Percentiles rank a stretch among this genome's conserved stretches.
Evolutionary conservation across 2,329 filamentous ascomycete species (phyloP).

Genomic region (Botrytis aclada): DNA sequence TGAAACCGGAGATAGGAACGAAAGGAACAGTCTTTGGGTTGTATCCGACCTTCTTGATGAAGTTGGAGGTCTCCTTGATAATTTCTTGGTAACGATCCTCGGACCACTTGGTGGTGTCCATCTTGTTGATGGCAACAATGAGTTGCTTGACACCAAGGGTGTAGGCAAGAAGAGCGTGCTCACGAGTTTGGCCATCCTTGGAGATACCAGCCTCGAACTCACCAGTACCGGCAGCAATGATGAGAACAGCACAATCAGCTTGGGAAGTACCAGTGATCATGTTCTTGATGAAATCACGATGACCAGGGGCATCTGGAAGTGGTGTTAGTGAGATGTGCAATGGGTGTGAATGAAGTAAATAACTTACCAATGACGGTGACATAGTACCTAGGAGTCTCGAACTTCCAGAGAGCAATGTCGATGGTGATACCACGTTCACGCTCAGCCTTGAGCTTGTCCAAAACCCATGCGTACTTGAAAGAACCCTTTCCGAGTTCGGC

Average conservation of each 20-base stretch:
- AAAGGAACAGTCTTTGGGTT: constrained; percentile 98
- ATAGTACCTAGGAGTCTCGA: constrained; percentile 97
- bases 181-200: constrained; percentile 99
- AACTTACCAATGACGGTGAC: constrained; percentile 92
- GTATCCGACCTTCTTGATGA: constrained; percentile 99
- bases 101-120: constrained; percentile 99
- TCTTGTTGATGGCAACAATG: constrained; percentile 99
- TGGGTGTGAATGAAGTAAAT: background rate
- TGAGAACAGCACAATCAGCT: constrained; percentile 99
- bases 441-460: constrained; percentile 99
- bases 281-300: constrained; percentile 99
- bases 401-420: constrained; percentile 99
- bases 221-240: constrained; percentile 99
- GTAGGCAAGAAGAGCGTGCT: constrained; percentile 99
- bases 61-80: constrained; percentile 99
- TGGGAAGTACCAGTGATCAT: constrained; percentile 99
- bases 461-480: constrained; percentile 99
- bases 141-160: constrained; percentile 99
- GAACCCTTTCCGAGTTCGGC: constrained; percentile 99
- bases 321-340: constrained; percentile 5
- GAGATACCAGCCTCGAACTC: constrained; percentile 99
- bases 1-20: constrained; percentile 99
- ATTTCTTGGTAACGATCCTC: constrained; percentile 97
- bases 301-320: constrained; percentile 81
- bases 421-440: constrained; percentile 99